Conservation (phyloP, 257 asterid genomes). For the Ballota nigra region DNA sequence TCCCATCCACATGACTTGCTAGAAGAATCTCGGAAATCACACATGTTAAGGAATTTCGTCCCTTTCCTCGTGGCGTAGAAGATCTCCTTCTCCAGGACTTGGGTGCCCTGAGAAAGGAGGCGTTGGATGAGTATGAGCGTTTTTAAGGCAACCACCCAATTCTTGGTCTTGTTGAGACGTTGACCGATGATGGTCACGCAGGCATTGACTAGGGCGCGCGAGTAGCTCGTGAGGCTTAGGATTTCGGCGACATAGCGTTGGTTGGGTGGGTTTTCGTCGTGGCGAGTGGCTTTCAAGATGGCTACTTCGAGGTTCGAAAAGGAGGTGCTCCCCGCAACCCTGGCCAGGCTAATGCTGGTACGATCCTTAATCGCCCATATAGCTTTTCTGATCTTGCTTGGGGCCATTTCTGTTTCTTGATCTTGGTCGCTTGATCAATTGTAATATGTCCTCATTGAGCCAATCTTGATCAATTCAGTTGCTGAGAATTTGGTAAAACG, state of each 20-base stretch:
- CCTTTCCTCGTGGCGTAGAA: conserved; percentile 73
- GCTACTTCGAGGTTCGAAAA: conserved; percentile 72
- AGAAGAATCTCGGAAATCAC: conserved; percentile 63
- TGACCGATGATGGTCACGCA: conserved; percentile 54
- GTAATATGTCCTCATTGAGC: neutral
- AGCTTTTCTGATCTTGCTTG: conserved; percentile 62
- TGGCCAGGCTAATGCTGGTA: conserved; percentile 85
- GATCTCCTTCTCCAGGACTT: conserved; percentile 58
- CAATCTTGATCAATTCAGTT: neutral
- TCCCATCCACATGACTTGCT: conserved; percentile 61
- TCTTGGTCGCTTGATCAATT: neutral
- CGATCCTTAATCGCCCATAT: conserved; percentile 79
- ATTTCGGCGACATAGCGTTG: conserved; percentile 62
- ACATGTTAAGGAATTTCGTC: conserved; percentile 74
- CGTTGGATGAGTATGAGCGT: conserved; percentile 73
- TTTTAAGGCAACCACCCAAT: conserved; percentile 90
- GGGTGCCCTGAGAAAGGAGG: conserved; percentile 59
- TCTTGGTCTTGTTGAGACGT: conserved; percentile 78
- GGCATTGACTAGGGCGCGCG: conserved; percentile 51
- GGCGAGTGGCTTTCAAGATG: conserved; percentile 84
- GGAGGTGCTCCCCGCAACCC: conserved; percentile 45
- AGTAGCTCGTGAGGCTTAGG: conserved; percentile 56
- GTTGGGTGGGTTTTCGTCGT: conserved; percentile 77
- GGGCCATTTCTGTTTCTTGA: conserved; percentile 44
- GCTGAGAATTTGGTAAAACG: neutral